Base-by-base conservation (phyloP, 2,329 filamentous ascomycete genomes). In the Arthrocladium fulminans region DNA sequence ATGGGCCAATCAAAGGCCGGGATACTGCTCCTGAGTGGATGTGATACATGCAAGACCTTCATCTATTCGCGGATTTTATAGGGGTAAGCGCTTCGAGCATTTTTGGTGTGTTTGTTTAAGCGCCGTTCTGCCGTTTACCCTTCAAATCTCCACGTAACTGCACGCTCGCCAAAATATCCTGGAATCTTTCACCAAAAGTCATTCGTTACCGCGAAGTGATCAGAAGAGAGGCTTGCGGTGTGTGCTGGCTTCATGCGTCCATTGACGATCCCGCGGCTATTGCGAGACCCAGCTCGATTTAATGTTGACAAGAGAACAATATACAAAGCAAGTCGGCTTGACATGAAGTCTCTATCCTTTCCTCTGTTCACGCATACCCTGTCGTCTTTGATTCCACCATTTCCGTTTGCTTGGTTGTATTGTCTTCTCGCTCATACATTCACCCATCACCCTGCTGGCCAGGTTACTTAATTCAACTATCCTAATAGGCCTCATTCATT, bases 361-460 rank as follows among this genome's bases (percentile, higher is more conserved):
- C 22, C 9, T 10, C 6, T 19, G 7, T 38, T 8, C 12, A 17
- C 37, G 19, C 17, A 7, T 38, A 8, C 8, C 6, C 32, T 35
- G 19, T 35, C n/a, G n/a, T n/a, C n/a, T n/a, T n/a, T n/a, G n/a
- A n/a, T 15, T 35, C 19, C 3, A 35, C 32, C 6, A 35, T 12
- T 39, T 39, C 12, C 15, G 4, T 39, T 39, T 39, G 8, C 5
- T 22, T 17, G 15, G 4, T 20, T 39, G 37, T 9, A 13, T 39
- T 39, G 20, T 23, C 24, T 25, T n/a, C 20, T 23, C 6, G n/a
- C 17, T 41, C 39, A 2, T 23, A 23, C 13, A 25, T 41, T 13
- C 39, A 41, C n/a, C 15, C 25, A 22, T 35, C 37, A 40, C 6
- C 41, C 43, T 45, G 43, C 43, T 45, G 43, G 43, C 22, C 43